phyloP scores from a whole-genome alignment of 495 filamentous ascomycete species.

The Neurospora pannonica region DNA sequence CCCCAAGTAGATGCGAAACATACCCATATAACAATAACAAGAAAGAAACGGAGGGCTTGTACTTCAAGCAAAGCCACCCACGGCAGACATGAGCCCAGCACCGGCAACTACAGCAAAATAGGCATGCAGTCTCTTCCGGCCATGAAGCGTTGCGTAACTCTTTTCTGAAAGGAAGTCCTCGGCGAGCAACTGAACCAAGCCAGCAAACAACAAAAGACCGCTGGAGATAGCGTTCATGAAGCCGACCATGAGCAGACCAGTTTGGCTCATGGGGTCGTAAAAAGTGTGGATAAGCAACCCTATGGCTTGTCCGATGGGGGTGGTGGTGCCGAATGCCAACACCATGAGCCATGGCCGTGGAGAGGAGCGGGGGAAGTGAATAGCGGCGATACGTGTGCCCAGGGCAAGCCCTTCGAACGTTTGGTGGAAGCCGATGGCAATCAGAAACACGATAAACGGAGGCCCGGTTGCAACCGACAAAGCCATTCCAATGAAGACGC shows the following conservation, averaged over 20 bases:
- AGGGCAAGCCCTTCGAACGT: slow-evolving; percentile 68
- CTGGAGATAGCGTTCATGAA: slow-evolving; percentile 86
- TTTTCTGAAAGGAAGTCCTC: slow-evolving; percentile 89
- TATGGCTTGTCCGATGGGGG: slow-evolving; percentile 83
- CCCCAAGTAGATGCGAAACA: slow-evolving; percentile 3
- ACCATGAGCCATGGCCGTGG: slow-evolving; percentile 88
- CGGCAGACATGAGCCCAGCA: slow-evolving; percentile 72
- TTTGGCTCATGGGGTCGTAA: slow-evolving; percentile 75
- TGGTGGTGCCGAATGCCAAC: slow-evolving; percentile 82
- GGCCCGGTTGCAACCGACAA: slow-evolving; percentile 73
- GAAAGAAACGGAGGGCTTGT: background rate
- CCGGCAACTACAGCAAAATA: slow-evolving; percentile 69
- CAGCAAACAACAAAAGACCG: slow-evolving; percentile 82
- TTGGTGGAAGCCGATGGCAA: slow-evolving; percentile 77
- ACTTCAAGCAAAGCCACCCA: slow-evolving; percentile 74
- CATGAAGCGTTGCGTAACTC: slow-evolving; percentile 68
- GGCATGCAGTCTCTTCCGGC: slow-evolving; percentile 61
- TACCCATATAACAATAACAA: background rate
- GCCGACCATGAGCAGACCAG: slow-evolving; percentile 81
- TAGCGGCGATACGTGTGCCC: slow-evolving; percentile 60
- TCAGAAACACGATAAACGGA: slow-evolving; percentile 67
- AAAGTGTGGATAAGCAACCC: slow-evolving; percentile 72
- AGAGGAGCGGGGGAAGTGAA: slow-evolving; percentile 46
- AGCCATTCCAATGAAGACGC: slow-evolving; percentile 84
- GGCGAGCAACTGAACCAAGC: slow-evolving; percentile 81